Conservation (phyloP, 2,329 filamentous ascomycete species). For the Pyrenochaeta sp. region DNA sequence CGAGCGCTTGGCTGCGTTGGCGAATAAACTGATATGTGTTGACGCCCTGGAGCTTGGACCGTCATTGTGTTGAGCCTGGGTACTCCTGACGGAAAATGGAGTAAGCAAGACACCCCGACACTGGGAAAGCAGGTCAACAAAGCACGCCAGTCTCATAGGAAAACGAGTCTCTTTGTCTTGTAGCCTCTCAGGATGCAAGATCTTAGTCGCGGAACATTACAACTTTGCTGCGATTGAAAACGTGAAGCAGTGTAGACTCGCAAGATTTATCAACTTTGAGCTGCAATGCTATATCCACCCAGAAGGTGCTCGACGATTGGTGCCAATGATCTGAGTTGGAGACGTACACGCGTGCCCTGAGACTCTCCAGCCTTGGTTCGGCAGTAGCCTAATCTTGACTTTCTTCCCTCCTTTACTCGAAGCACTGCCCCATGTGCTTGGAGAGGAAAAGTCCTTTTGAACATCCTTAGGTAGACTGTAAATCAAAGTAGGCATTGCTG, state of each 20-base stretch:
- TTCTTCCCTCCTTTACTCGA: background rate
- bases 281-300: constrained; percentile 14
- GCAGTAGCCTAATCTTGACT: constrained; percentile 17
- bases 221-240: too few relatives aligned
- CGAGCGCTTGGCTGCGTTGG: too few relatives aligned
- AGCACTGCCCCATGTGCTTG: constrained; percentile 1
- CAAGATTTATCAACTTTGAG: background rate
- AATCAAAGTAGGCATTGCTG: constrained; percentile 32
- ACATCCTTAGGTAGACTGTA: constrained; percentile 27
- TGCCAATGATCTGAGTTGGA: background rate
- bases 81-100: too few relatives aligned
- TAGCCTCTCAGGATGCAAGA: background rate
- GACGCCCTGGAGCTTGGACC: too few relatives aligned
- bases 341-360: constrained; percentile 10
- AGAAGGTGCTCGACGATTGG: constrained; percentile 2
- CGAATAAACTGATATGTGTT: too few relatives aligned
- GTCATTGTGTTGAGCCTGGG: too few relatives aligned
- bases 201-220: background rate
- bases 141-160: too few relatives aligned
- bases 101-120: too few relatives aligned
- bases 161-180: too few relatives aligned
- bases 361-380: constrained; percentile 23
- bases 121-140: too few relatives aligned
- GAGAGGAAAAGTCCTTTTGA: background rate
- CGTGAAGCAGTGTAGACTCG: background rate